A percentile compares a stretch with the other conserved stretches of the same genome.
Evolutionary conservation across 768 basidiomycete species (phyloP).

Genomic region (Filobasidium floriforme): DNA sequence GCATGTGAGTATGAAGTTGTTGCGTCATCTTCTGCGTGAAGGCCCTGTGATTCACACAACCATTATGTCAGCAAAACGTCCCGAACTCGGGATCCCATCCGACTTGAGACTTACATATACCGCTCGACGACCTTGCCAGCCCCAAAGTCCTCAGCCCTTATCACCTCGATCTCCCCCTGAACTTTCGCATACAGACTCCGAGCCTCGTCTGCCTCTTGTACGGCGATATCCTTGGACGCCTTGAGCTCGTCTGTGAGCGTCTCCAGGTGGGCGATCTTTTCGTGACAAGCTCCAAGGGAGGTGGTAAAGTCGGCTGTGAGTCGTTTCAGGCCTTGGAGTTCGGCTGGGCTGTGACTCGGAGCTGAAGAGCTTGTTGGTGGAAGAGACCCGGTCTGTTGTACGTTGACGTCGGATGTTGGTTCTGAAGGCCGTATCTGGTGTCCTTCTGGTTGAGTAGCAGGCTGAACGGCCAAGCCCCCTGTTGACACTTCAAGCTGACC

Average conservation of each 20-base stretch:
- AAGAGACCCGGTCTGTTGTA: conserved; percentile 9
- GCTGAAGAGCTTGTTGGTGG: conserved; percentile 10
- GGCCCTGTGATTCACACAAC: conserved; percentile 29
- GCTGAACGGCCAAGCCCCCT: not conserved
- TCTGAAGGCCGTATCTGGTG: not conserved
- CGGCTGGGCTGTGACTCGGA: conserved; percentile 32
- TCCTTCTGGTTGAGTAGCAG: not conserved
- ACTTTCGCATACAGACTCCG: conserved; percentile 26
- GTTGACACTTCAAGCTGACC: not conserved
- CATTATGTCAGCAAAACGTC: no score
- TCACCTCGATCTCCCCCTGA: conserved; percentile 25
- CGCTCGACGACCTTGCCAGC: conserved; percentile 45
- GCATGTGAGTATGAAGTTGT: conserved; percentile 39
- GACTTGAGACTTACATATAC: conserved; percentile 37
- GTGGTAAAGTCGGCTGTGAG: conserved; percentile 38
- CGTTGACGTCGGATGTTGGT: not conserved
- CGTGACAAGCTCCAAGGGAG: conserved; percentile 28
- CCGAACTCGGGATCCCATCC: not conserved
- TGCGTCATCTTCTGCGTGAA: conserved; percentile 45
- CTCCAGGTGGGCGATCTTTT: conserved; percentile 27
- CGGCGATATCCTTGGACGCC: conserved; percentile 22
- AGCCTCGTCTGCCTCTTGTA: conserved; percentile 29
- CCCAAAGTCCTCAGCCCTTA: conserved; percentile 36
- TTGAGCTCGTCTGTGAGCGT: conserved; percentile 30
- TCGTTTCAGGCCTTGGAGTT: conserved; percentile 36